These are phyloP conservation scores for Rosa chinensis DNA, from an alignment of 306 rosid genomes.

Conservation along the genomic window DNA sequence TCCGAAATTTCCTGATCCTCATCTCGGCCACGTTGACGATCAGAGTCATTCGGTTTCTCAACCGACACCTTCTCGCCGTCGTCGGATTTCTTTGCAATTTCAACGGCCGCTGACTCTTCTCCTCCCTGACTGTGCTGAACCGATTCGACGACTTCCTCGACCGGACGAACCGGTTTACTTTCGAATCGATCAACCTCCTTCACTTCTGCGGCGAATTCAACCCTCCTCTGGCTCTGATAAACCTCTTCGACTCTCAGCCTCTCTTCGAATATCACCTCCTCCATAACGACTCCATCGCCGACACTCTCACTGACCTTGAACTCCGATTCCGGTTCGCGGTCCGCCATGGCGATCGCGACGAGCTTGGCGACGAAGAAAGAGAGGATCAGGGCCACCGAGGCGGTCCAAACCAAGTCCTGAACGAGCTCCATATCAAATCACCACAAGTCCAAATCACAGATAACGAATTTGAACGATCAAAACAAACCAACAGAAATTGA, in stretches of 20 bases:
- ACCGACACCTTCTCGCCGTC: conserved; percentile 10
- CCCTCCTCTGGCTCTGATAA: conserved; percentile 29
- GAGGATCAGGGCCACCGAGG: conserved; percentile 51
- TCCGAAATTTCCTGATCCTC: conserved; percentile 5
- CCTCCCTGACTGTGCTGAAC: background rate
- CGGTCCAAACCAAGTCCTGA: conserved; percentile 49
- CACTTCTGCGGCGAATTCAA: conserved; percentile 23
- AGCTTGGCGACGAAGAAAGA: conserved; percentile 58
- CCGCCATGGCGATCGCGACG: conserved; percentile 41
- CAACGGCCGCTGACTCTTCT: conserved; percentile 14
- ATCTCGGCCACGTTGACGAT: background rate
- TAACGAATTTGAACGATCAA: background rate
- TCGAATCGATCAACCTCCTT: conserved; percentile 22
- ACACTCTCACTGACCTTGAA: background rate
- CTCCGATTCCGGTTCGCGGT: conserved; percentile 19
- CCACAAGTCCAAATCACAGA: background rate
- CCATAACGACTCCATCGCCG: conserved; percentile 15
- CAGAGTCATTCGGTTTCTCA: conserved; percentile 5
- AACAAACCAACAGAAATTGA: background rate
- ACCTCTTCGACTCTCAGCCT: conserved; percentile 32
- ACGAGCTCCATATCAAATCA: conserved; percentile 50
- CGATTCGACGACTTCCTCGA: conserved; percentile 20
- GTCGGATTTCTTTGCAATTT: conserved; percentile 10
- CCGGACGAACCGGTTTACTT: conserved; percentile 10
- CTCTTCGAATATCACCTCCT: conserved; percentile 26